Evolutionary conservation across 2,329 filamentous ascomycete genomes (phyloP), one percentile per base, ranked within the genome.

Genomic region (Fusarium agapanthi): DNA sequence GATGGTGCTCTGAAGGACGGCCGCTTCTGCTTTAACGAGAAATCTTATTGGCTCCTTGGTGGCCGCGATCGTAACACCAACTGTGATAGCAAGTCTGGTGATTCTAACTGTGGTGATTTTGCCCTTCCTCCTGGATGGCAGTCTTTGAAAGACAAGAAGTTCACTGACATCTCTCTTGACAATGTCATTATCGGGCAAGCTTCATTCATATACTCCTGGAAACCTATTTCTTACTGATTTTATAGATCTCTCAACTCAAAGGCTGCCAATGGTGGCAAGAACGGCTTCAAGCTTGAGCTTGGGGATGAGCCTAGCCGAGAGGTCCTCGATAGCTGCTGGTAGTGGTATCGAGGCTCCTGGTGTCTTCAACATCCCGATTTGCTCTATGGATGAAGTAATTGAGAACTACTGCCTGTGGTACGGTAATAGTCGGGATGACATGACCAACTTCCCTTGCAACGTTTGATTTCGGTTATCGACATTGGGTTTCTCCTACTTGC

Each of bases 401-500:
- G 65, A 69, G 34, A 69, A 71, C 34, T 71, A 69, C 15, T 65
- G 58, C 28, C 32, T 35, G 15, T 69, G 65, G 61, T 69, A 50
- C 14, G 37, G 44, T 2, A 38, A 54, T 18, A 34, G 41, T 18
- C 58, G 47, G 2, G 34, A 51, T 3, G 67, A 70, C 22, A 65
- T 68, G 65, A 50, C 48, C 37, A 70, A 65, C 59, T 70, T 70
- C 18, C 67, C 67, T n/a, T 70, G 59, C 55, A 70, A 69, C 12
- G 41, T 48, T 48, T 69, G 37, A 50, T 53, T n/a, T 22, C 5
- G 4, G 10, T 11, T 16, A 2, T 22, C 8, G 4, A 26, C 11
- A 7, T 28, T n/a, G 5, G 3, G 1, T 28, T 24, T 16, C 4
- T 10, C 14, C 15, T 15, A 12, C 4, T n/a, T 22, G 3, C 7